Base-by-base conservation (phyloP, 345 rosid genomes). In the Citrus sp. region DNA sequence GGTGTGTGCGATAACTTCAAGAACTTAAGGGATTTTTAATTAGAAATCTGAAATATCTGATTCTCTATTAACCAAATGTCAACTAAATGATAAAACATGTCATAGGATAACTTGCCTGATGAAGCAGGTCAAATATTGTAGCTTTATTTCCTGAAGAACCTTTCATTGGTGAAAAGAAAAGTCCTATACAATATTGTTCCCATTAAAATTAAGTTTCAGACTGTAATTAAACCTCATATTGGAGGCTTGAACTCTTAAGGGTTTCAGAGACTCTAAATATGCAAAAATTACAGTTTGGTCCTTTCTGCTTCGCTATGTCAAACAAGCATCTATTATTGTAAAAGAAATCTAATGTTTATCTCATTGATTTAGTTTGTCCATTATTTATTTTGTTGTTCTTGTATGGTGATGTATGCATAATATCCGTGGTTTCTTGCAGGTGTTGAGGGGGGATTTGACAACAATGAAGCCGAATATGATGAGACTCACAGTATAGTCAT, bases 401-500 rank as follows among this genome's bases (percentile, higher is more conserved):
- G 9, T 16, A 35, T 32, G 14, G 67, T 51, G 81, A 24, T 2
- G 5, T 58, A 70, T 58, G 25, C 35, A 59, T 73, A 21, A 69
- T 68, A 16, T 72, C 35, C 75, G 40, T 40, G 7, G 56, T 84
- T 25, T 77, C 30, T 67, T 83, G 76, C 79, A 97, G 99, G 99
- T 72, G 73, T 93, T 66, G 98, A 93, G 69, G 99, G 98, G 40
- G 99, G 98, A 18, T 97, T 97, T 85, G 99, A 93, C 83, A 93
- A 87, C 88, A 91, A 79, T 78, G 98, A 90, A 76, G 85, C 90
- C 70, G 93, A 92, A 85, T 93, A 92, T 75, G 99, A 97, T 75
- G 96, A 93, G 79, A 84, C 87, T 76, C 85, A 85, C 77, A 87
- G 75, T 67, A 87, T 94, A 61, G 91, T 94, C 68, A 83, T 97